Evolutionary conservation across 305 asterid species (phyloP).

Genomic region (Ruellia speciosa): DNA sequence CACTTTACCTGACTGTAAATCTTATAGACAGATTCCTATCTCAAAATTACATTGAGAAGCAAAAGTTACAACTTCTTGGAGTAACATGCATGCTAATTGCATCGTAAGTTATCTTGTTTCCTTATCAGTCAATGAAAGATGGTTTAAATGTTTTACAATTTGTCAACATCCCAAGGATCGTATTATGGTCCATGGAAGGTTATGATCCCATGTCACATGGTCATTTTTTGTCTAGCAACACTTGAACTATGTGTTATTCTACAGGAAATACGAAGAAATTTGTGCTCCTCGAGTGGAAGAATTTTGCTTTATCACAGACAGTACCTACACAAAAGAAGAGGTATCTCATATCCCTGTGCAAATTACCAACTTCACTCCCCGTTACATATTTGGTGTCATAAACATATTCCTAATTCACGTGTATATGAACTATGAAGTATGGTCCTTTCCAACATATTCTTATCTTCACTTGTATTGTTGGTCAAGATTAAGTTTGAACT

Average conservation of each 20-base stretch:
- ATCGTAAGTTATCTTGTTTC: conserved; percentile 56
- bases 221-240: conserved; percentile 15
- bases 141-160: conserved; percentile 6
- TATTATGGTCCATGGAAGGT: neutral
- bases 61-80: conserved; percentile 89
- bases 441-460: no score
- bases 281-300: conserved; percentile 94
- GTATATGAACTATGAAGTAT: no score
- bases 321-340: conserved; percentile 84
- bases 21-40: conserved; percentile 90
- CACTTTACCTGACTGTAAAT: conserved; percentile 94
- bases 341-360: conserved; percentile 25
- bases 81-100: conserved; percentile 98
- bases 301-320: conserved; percentile 89
- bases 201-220: neutral
- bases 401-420: no score
- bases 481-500: no score
- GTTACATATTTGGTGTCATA: no score
- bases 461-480: no score
- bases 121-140: conserved; percentile 3
- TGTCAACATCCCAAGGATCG: conserved; percentile 2
- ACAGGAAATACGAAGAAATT: conserved; percentile 93
- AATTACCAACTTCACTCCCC: no score
- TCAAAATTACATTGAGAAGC: conserved; percentile 66
- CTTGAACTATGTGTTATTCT: conserved; percentile 12